Conservation (phyloP, 352 stramenopile genomes). For the Thalassiosira hispida region DNA sequence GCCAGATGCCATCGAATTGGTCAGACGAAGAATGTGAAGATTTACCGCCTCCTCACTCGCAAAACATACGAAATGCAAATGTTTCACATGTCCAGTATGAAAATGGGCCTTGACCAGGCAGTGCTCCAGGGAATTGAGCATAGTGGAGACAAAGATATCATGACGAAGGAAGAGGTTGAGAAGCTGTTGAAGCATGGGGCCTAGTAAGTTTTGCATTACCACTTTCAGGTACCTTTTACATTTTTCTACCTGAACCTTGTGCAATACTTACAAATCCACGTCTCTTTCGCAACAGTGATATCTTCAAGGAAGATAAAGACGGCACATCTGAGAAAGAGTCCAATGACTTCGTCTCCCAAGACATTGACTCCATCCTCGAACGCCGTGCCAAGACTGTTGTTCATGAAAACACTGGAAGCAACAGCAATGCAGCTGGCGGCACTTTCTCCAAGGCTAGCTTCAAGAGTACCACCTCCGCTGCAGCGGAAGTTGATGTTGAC, state of each 20-base stretch:
- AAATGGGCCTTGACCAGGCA: slow-evolving; percentile 98
- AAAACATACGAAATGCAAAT: slow-evolving; percentile 99
- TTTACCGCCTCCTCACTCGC: slow-evolving; percentile 92
- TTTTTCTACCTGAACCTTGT: too few relatives aligned
- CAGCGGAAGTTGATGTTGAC: slow-evolving; percentile 77
- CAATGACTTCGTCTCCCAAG: slow-evolving; percentile 87
- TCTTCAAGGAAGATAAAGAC: slow-evolving; percentile 94
- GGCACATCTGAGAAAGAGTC: slow-evolving; percentile 93
- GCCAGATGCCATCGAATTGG: slow-evolving; percentile 93
- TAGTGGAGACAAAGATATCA: slow-evolving; percentile 82
- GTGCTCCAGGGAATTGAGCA: slow-evolving; percentile 96
- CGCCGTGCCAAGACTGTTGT: slow-evolving; percentile 83
- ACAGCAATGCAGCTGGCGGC: slow-evolving; percentile 73
- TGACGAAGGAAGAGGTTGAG: slow-evolving; percentile 93
- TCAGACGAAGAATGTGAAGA: slow-evolving; percentile 92
- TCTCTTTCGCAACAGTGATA: too few relatives aligned
- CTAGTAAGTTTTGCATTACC: background rate
- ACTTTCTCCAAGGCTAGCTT: slow-evolving; percentile 87
- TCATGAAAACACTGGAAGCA: slow-evolving; percentile 82
- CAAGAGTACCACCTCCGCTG: slow-evolving; percentile 58
- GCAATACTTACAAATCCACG: too few relatives aligned
- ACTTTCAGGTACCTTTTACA: too few relatives aligned
- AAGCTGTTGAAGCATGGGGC: slow-evolving; percentile 96
- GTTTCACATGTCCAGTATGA: slow-evolving; percentile 97
- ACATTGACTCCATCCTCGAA: slow-evolving; percentile 95